phyloP scores from a whole-genome alignment of 805 yeast genomes.

The Candida taoyuanica region DNA sequence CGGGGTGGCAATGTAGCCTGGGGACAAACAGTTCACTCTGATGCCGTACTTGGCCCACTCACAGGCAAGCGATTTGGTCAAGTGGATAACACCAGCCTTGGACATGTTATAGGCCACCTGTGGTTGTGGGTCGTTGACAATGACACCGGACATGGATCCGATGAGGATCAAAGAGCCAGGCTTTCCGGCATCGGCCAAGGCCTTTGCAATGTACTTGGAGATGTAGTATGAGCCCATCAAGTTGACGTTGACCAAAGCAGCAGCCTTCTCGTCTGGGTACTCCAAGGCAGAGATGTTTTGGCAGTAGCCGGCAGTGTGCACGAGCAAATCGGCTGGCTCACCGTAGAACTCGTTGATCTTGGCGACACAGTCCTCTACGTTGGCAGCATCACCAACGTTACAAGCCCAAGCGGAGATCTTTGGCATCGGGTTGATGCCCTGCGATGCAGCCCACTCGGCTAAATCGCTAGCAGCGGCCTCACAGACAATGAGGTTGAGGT shows the following conservation, averaged over 20 bases:
- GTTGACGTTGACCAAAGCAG: conserved; percentile 64
- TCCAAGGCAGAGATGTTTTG: conserved; percentile 76
- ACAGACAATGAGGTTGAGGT: conserved; percentile 58
- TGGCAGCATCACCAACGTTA: conserved; percentile 60
- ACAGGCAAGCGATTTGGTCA: conserved; percentile 69
- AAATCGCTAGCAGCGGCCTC: conserved; percentile 49
- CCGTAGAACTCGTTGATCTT: conserved; percentile 55
- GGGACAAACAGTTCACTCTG: conserved; percentile 73
- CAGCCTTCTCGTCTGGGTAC: conserved; percentile 68
- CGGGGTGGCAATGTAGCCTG: conserved; percentile 79
- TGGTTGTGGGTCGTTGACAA: conserved; percentile 76
- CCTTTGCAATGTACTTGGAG: conserved; percentile 68
- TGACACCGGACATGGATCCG: conserved; percentile 78
- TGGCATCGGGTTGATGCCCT: conserved; percentile 29
- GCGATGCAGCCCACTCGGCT: conserved; percentile 42
- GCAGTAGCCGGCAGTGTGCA: conserved; percentile 83
- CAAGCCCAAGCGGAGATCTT: conserved; percentile 62
- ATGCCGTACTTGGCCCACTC: conserved; percentile 79
- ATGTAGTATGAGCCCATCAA: conserved; percentile 71
- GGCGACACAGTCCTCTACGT: conserved; percentile 51
- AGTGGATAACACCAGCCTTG: conserved; percentile 81
- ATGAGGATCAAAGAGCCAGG: conserved; percentile 62
- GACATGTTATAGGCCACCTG: conserved; percentile 80
- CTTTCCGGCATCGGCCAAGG: conserved; percentile 49
- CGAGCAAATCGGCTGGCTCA: conserved; percentile 56